Evolutionary conservation across 2,329 filamentous ascomycete species (phyloP), one percentile per base, ranked within the genome.

Genomic region (Trematosphaeria pertusa): DNA sequence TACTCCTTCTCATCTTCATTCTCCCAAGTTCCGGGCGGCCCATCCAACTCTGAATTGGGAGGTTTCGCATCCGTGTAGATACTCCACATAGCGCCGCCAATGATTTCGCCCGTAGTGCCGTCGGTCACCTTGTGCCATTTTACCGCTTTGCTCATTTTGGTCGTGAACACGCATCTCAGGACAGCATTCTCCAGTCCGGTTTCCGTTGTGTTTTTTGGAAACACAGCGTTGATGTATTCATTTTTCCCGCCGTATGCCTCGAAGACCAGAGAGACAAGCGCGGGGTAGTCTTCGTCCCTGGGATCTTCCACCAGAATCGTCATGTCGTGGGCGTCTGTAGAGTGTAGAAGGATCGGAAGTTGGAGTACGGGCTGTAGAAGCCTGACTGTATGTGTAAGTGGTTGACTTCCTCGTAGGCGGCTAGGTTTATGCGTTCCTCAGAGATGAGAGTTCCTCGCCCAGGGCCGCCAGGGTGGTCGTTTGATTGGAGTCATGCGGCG

Each of bases 1-100:
- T 54, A 51, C 28, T 36, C 40, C 37, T 51, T 54, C 15, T 54
- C 48, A 4, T 15, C n/a, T 15, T 45, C 39, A 32, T 14, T 48
- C 24, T 48, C 36, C 51, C 51, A 54, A 4, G 51, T 54, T 9
- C 51, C 51, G 9, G 43, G 39, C 12, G 51, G 48, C 8, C 48
- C 51, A 18, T 51, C 47, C n/a, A 51, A 28, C 7, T 34, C 19
- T 26, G 30, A 38, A 12, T n/a, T 18, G 12, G 10, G 30, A 4
- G 51, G 48, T 36, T 54, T 54, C 15, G n/a, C 17, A 7, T 46
- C 37, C 18, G 26, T 14, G 26, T 36, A 33, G n/a, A 51, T 11
- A 34, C 12, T 26, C 51, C 48, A 54, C 48, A 44, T 43, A 5
- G 48, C 40, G 15, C 30, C 47, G 10, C 51, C 48, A 28, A 54